Conservation (phyloP, 2,329 filamentous ascomycete species). For the Penicillium sp. region DNA sequence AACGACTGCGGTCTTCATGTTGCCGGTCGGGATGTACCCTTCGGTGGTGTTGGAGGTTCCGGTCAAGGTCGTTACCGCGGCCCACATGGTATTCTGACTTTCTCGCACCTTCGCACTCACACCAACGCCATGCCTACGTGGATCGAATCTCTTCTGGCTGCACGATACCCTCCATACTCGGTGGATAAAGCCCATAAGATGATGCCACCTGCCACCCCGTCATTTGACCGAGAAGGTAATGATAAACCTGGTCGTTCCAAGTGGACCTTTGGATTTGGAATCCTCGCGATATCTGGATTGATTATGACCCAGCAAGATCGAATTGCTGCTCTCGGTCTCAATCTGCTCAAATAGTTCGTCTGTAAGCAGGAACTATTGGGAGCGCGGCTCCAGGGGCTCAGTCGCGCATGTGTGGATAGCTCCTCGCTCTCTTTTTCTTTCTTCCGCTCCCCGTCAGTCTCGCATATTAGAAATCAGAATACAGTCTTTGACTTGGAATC, state of each 20-base stretch:
- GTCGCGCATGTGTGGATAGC: too few species aligned
- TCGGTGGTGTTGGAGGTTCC: conserved; percentile 55
- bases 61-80: conserved; percentile 55
- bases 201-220: conserved; percentile 5
- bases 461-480: too few species aligned
- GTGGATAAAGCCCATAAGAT: conserved; percentile 15
- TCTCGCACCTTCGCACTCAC: conserved; percentile 34
- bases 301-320: background rate
- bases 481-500: too few species aligned
- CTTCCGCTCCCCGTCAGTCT: too few species aligned
- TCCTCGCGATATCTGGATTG: conserved; percentile 10
- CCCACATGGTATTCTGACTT: conserved; percentile 48
- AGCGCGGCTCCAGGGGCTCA: too few species aligned
- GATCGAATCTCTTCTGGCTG: conserved; percentile 18
- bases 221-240: conserved; percentile 22
- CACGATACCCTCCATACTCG: conserved; percentile 22
- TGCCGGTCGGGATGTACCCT: conserved; percentile 45
- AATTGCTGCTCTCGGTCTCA: background rate
- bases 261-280: conserved; percentile 17
- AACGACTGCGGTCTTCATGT: conserved; percentile 54
- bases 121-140: conserved; percentile 20
- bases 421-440: too few species aligned
- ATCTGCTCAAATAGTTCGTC: conserved; percentile 2
- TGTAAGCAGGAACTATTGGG: background rate
- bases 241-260: conserved; percentile 7